Evolutionary conservation across 2,329 filamentous ascomycete species (phyloP).

Genomic region (Colletotrichum scovillei): DNA sequence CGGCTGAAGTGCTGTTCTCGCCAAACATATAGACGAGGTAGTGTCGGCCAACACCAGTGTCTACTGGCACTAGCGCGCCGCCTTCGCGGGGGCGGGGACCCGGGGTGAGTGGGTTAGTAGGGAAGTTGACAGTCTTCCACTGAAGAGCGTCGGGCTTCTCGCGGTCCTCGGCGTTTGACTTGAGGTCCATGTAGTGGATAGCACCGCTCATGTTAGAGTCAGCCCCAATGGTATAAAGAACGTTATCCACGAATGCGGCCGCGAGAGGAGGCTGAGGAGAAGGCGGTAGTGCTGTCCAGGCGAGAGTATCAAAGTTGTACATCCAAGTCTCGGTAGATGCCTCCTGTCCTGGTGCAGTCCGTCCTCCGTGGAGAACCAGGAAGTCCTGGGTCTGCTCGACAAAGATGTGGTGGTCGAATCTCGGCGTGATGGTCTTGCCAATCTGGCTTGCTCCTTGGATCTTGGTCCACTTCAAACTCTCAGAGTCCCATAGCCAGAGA

Average conservation of each 20-base stretch:
- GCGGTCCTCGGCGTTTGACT: conserved; percentile 43
- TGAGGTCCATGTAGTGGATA: conserved; percentile 49
- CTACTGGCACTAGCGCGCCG: conserved; percentile 57
- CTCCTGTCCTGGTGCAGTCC: conserved; percentile 39
- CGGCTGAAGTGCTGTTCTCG: conserved; percentile 37
- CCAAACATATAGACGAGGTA: conserved; percentile 65
- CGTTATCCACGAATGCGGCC: conserved; percentile 55
- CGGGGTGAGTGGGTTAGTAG: conserved; percentile 49
- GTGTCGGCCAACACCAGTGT: conserved; percentile 62
- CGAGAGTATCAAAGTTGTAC: conserved; percentile 59
- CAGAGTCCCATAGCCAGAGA: conserved; percentile 52
- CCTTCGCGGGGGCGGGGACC: conserved; percentile 55
- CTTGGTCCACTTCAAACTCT: conserved; percentile 47
- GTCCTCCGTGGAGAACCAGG: conserved; percentile 62
- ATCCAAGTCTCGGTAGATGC: conserved; percentile 63
- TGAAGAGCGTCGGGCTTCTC: conserved; percentile 42
- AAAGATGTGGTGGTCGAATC: conserved; percentile 48
- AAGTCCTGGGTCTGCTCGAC: conserved; percentile 58
- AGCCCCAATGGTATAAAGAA: conserved; percentile 58
- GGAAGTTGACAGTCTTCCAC: conserved; percentile 52
- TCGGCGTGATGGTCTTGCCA: conserved; percentile 43
- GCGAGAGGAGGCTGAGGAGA: conserved; percentile 51
- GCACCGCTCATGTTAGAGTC: conserved; percentile 46
- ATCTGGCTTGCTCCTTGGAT: conserved; percentile 45
- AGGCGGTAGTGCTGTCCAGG: conserved; percentile 61